phyloP scores from a whole-genome alignment of 2,329 filamentous ascomycete genomes.

The Diaporthe citri region DNA sequence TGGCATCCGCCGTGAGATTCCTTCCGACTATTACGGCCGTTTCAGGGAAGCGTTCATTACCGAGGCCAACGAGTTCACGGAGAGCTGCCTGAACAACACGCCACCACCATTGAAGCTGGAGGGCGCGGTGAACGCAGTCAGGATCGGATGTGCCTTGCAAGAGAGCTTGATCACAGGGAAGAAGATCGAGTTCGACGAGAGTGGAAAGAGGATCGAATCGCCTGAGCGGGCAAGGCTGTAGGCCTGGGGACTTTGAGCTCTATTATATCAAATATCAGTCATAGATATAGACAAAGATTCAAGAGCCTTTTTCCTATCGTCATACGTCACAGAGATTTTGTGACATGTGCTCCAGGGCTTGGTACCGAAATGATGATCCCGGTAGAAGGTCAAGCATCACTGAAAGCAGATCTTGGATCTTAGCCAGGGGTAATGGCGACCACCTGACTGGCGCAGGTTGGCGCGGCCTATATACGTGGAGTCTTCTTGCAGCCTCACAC shows the following conservation, averaged over 20 bases:
- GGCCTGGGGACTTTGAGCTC: neutral
- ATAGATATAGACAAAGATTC: neutral
- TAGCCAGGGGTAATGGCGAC: neutral
- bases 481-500: neutral
- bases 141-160: conserved; percentile 35
- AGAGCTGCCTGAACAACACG: conserved; percentile 29
- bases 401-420: neutral
- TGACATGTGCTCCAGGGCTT: neutral
- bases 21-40: conserved; percentile 30
- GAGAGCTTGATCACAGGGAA: conserved; percentile 34
- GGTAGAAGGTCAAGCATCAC: neutral
- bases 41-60: conserved; percentile 36
- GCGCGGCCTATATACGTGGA: neutral
- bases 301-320: neutral
- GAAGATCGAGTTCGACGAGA: conserved; percentile 38
- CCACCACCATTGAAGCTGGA: conserved; percentile 32
- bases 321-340: neutral
- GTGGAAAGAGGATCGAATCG: conserved; percentile 19
- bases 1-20: conserved; percentile 30
- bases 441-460: neutral
- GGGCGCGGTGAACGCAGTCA: conserved; percentile 32
- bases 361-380: neutral
- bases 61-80: conserved; percentile 40
- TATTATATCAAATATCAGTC: neutral
- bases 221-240: conserved; percentile 13